Evolutionary conservation across 495 filamentous ascomycete genomes (phyloP).

Genomic region (Podospora fimiseda): DNA sequence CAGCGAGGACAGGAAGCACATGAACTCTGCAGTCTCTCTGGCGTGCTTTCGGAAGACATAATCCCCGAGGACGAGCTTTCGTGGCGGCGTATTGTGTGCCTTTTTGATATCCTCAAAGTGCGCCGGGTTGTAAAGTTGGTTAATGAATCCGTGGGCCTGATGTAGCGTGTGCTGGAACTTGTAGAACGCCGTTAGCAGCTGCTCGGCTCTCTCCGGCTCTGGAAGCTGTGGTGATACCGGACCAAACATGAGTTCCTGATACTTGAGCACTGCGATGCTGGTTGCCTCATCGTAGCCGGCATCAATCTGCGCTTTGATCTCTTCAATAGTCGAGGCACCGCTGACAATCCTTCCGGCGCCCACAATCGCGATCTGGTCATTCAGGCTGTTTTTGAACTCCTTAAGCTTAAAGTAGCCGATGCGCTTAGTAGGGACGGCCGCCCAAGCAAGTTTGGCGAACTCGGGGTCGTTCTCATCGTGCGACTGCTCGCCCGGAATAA

Average conservation of each 20-base stretch:
- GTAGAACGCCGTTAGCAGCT: neutral
- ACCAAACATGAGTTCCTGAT: constrained; percentile 2
- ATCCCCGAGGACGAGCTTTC: constrained; percentile 2
- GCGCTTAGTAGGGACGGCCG: constrained; percentile 7
- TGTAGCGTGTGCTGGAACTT: constrained; percentile 2
- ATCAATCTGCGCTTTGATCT: constrained; percentile 3
- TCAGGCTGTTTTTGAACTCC: neutral
- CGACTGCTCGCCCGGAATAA: neutral
- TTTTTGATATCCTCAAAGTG: neutral
- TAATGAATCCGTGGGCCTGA: constrained; percentile 3
- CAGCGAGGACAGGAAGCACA: constrained; percentile 14
- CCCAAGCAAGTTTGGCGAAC: constrained; percentile 11
- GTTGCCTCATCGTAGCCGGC: constrained; percentile 7
- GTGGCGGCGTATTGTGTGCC: constrained; percentile 2
- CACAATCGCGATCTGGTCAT: constrained; percentile 3
- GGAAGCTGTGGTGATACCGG: neutral
- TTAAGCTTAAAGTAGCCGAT: constrained; percentile 14
- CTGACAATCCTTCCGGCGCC: neutral
- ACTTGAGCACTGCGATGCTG: constrained; percentile 18
- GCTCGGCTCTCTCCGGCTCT: neutral
- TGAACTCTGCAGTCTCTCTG: constrained; percentile 9
- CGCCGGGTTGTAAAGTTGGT: constrained; percentile 8
- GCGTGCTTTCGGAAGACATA: neutral
- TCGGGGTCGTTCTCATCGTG: constrained; percentile 4
- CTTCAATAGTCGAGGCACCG: constrained; percentile 8